phyloP scores from a whole-genome alignment of 2,329 filamentous ascomycete species.

The Nemania diffusa region DNA sequence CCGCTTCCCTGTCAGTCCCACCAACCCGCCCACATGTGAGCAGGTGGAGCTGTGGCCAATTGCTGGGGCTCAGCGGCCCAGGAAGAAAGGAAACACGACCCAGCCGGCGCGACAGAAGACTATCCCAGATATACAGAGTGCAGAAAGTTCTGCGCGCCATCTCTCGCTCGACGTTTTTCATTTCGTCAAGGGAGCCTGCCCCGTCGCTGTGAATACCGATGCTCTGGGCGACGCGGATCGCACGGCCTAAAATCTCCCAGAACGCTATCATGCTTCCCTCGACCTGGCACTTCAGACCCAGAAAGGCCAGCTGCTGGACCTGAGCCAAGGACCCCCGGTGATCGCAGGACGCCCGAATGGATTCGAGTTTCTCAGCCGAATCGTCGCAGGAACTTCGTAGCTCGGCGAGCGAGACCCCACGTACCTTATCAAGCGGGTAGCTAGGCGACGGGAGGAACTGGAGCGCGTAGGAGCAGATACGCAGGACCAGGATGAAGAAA shows the following conservation, averaged over 20 bases:
- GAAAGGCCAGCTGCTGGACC: slow-evolving; percentile 33
- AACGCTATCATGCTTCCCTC: slow-evolving; percentile 22
- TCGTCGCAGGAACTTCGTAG: slow-evolving; percentile 24
- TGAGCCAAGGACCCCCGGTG: slow-evolving; percentile 25
- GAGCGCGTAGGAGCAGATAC: slow-evolving; percentile 33
- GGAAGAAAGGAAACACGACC: slow-evolving; percentile 14
- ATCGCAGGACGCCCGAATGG: slow-evolving; percentile 10
- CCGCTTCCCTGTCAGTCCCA: no score
- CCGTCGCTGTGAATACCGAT: slow-evolving; percentile 22
- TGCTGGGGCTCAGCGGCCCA: no score
- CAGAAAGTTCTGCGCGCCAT: slow-evolving; percentile 32
- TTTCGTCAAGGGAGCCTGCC: not conserved
- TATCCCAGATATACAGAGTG: slow-evolving; percentile 32
- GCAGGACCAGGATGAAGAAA: slow-evolving; percentile 31
- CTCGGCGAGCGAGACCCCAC: slow-evolving; percentile 27
- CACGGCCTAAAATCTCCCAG: slow-evolving; percentile 26
- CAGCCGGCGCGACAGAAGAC: slow-evolving; percentile 4
- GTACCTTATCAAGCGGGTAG: slow-evolving; percentile 25
- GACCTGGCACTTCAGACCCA: slow-evolving; percentile 15
- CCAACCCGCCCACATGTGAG: no score
- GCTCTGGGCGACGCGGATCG: slow-evolving; percentile 25
- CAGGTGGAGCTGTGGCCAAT: no score
- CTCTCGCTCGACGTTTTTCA: slow-evolving; percentile 33
- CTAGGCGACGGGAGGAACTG: slow-evolving; percentile 34
- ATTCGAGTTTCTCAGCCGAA: slow-evolving; percentile 12